A percentile compares a stretch with the other conserved stretches of the same genome.
Conservation (phyloP, 352 stramenopile species). For the Globisporangium spiculum region DNA sequence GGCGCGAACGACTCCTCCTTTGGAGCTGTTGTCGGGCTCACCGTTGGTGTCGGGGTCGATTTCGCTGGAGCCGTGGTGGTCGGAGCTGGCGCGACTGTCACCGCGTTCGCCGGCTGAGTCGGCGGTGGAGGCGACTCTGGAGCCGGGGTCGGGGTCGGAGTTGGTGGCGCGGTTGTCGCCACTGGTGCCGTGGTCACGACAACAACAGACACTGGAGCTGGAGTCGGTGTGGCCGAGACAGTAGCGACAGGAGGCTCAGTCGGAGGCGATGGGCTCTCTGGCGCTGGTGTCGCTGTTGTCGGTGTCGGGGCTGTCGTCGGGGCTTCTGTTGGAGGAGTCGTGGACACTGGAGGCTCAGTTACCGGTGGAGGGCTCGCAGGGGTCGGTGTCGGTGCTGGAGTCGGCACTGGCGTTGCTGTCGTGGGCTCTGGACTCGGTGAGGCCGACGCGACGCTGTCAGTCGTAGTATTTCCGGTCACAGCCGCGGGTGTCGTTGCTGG, state of each 20-base stretch:
- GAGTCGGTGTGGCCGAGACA: conserved; percentile 3
- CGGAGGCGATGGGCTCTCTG: conserved; percentile 9
- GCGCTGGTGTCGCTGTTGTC: conserved; percentile 3
- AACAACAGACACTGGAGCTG: conserved; percentile 12
- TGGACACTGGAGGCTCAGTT: neutral
- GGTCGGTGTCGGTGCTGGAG: neutral
- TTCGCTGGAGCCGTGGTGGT: conserved; percentile 13
- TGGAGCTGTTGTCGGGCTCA: conserved; percentile 12
- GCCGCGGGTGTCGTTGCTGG: neutral
- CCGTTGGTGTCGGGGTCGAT: conserved; percentile 3
- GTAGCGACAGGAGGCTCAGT: conserved; percentile 13
- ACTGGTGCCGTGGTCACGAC: conserved; percentile 13
- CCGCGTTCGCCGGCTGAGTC: conserved; percentile 6
- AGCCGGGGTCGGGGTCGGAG: conserved; percentile 4
- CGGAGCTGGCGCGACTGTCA: neutral
- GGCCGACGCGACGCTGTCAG: neutral
- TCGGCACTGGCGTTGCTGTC: neutral
- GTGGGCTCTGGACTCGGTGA: conserved; percentile 7
- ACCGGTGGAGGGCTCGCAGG: neutral
- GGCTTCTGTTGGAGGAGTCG: neutral
- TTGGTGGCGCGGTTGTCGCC: conserved; percentile 10
- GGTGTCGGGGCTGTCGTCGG: conserved; percentile 7
- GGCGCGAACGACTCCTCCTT: conserved; percentile 18
- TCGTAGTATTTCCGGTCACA: neutral
- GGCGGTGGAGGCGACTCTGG: conserved; percentile 7